Base-by-base conservation (phyloP, 73 alveolate species). In the Paramecium pentaurelia region DNA sequence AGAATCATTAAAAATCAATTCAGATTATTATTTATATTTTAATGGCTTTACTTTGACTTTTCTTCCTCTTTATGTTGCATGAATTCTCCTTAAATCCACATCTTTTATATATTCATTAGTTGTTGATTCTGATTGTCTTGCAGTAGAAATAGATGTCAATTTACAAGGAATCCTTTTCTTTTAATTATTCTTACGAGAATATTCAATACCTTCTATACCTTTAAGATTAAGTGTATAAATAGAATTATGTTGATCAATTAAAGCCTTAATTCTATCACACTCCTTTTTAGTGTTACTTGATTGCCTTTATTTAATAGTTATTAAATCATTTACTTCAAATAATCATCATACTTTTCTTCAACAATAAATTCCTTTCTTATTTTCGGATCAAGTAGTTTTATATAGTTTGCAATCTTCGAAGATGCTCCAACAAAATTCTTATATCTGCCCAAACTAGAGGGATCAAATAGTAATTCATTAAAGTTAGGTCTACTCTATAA, bases 371-470 rank as follows among this genome's bases (percentile, higher is more conserved):
- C 30, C 47, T 64, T 64, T 64, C 84, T 64, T 9, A 64, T 64
- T 14, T 64, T 64, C 1, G 84, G 84, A 4, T 73, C 87, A 10
- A 73, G 36, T n/a, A 36, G 18, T 73, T 73, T 73, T 2, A 73
- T 73, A 18, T 73, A 73, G 40, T 73, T 73, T 5, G 87, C 87
- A 36, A 73, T 73, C 18, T 73, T 34, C 1, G 60, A 37, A 6
- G 87, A 73, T 30, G 87, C 87, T 12, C 87, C 87, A 16, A 34
- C 22, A 36, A 73, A 73, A 44, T 73, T 73, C 22, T 37, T 73
- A 36, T 73, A 73, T 36, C 87, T 34, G 0, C 87, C 87, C 36
- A 73, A 44, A 44, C 40, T 38, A 34, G 87, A 37, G 3, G 87
- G 60, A 40, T 73, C 87, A 40, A 44, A 73, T 16, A 73, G 37